Evolutionary conservation across 2,329 filamentous ascomycete species (phyloP).

Genomic region (Aspergillus unguis): DNA sequence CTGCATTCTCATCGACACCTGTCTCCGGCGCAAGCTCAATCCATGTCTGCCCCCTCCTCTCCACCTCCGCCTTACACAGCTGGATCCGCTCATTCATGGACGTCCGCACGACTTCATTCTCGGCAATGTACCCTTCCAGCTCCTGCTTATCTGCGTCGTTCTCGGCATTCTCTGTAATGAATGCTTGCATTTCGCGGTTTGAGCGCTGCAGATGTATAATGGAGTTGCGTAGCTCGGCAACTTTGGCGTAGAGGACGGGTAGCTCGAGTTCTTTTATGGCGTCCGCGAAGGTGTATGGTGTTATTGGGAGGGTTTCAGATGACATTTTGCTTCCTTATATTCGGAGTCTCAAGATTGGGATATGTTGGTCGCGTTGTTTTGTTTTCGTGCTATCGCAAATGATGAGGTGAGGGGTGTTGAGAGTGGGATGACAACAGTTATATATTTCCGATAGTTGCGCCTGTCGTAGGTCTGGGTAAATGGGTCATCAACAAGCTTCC

Average conservation of each 20-base stretch:
- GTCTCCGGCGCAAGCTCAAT: constrained; percentile 34
- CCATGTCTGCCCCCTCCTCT: constrained; percentile 56
- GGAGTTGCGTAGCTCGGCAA: constrained; percentile 58
- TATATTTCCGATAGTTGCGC: too few species aligned
- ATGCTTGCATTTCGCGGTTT: constrained; percentile 56
- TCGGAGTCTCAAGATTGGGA: background rate
- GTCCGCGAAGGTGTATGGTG: constrained; percentile 49
- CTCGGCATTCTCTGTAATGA: constrained; percentile 46
- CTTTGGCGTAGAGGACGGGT: constrained; percentile 59
- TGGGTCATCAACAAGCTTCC: too few species aligned
- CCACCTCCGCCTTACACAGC: constrained; percentile 51
- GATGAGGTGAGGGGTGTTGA: too few species aligned
- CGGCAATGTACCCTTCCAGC: constrained; percentile 44
- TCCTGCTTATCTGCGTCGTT: constrained; percentile 48
- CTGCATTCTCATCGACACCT: constrained; percentile 18
- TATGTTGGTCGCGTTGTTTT: too few species aligned
- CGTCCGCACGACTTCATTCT: constrained; percentile 57
- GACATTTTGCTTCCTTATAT: constrained; percentile 43
- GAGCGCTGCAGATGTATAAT: constrained; percentile 57
- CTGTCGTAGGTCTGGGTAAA: too few species aligned
- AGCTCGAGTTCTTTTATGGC: constrained; percentile 58
- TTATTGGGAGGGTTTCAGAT: constrained; percentile 47
- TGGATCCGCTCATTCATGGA: constrained; percentile 55
- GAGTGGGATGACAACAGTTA: too few species aligned
- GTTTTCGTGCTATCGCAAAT: too few species aligned